Conservation (phyloP, 441 rosid species). For the Erodium texanum region DNA sequence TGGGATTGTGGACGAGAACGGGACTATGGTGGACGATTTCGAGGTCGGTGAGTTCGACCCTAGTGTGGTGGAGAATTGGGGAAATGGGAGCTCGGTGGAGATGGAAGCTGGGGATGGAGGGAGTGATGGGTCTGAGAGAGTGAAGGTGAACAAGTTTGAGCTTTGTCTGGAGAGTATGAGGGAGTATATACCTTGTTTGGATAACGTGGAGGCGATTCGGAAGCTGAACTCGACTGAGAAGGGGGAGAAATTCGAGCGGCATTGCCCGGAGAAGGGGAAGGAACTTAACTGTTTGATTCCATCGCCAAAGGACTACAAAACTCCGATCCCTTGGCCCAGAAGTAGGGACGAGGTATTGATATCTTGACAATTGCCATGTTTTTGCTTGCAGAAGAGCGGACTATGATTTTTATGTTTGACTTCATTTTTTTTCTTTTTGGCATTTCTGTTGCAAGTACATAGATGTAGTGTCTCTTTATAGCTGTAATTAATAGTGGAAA, state of each 20-base stretch:
- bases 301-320: slow-evolving; percentile 55
- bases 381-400: background rate
- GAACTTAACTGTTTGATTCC: slow-evolving; percentile 78
- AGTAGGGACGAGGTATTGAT: slow-evolving; percentile 81
- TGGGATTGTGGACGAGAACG: slow-evolving; percentile 71
- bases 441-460: background rate
- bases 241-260: slow-evolving; percentile 76
- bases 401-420: background rate
- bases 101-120: slow-evolving; percentile 14
- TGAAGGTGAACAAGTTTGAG: slow-evolving; percentile 30
- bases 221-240: slow-evolving; percentile 54
- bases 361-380: background rate
- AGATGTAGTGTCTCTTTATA: background rate
- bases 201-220: slow-evolving; percentile 59
- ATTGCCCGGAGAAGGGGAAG: slow-evolving; percentile 60
- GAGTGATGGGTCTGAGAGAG: slow-evolving; percentile 19
- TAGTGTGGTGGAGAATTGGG: slow-evolving; percentile 43
- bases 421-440: background rate
- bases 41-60: slow-evolving; percentile 76
- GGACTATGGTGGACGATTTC: slow-evolving; percentile 74
- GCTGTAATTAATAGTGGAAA: background rate
- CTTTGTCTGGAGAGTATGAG: slow-evolving; percentile 52
- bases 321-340: slow-evolving; percentile 81
- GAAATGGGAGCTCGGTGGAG: slow-evolving; percentile 31
- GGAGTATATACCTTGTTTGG: slow-evolving; percentile 87